Percentiles rank a stretch among this genome's conserved stretches.
Evolutionary conservation across 495 filamentous ascomycete genomes (phyloP).

Genomic region (Pyronema domesticum): DNA sequence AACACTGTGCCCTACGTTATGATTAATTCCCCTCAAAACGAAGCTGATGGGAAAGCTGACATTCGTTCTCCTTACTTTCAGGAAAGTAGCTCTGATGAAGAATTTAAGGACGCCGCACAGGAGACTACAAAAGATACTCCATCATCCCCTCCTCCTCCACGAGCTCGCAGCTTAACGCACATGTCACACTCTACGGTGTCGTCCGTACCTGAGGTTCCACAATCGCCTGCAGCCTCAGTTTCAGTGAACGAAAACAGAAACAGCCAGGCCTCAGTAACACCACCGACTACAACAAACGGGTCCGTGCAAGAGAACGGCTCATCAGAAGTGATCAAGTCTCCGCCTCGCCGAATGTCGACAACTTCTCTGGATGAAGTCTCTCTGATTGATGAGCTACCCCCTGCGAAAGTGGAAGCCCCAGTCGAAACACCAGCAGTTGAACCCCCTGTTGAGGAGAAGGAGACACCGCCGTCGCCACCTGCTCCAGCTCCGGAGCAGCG

Average conservation of each 20-base stretch:
- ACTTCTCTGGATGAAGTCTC: conserved; percentile 24
- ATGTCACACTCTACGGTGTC: conserved; percentile 17
- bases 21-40: background rate
- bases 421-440: background rate
- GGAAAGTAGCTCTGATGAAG: conserved; percentile 16
- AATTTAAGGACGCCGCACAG: conserved; percentile 19
- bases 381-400: conserved; percentile 24
- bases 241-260: conserved; percentile 13
- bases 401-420: conserved; percentile 6
- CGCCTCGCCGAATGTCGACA: conserved; percentile 22
- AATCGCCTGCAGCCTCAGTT: conserved; percentile 9
- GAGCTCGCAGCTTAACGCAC: conserved; percentile 7
- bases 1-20: too few species aligned
- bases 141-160: conserved; percentile 10
- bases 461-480: conserved; percentile 7
- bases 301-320: conserved; percentile 13
- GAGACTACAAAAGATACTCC: conserved; percentile 6
- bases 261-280: conserved; percentile 19
- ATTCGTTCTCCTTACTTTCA: conserved; percentile 11
- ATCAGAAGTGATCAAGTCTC: conserved; percentile 14
- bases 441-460: background rate
- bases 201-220: conserved; percentile 14
- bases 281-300: conserved; percentile 19
- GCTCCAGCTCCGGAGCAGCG: conserved; percentile 1
- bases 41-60: conserved; percentile 8